These are phyloP conservation scores for Cyclocybe aegerita DNA, from an alignment of 768 basidiomycete genomes.

Conservation along the genomic window DNA sequence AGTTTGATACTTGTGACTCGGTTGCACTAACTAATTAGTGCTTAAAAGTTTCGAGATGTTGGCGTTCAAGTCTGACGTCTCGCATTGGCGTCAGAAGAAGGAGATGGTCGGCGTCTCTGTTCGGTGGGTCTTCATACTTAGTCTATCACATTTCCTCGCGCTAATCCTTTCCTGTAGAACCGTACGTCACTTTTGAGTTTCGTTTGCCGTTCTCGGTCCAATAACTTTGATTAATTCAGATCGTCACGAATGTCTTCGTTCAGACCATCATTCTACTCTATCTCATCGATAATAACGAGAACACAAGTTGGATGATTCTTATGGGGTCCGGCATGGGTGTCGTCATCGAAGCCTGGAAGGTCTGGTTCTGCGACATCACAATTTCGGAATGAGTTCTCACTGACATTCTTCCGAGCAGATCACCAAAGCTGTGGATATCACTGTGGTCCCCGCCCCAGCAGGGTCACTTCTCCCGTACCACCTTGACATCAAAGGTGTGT, in stretches of 20 bases:
- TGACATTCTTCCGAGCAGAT: constrained; percentile 45
- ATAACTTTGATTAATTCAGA: constrained; percentile 28
- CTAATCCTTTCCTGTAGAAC: constrained; percentile 38
- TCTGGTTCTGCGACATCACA: constrained; percentile 17
- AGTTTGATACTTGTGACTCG: constrained; percentile 1
- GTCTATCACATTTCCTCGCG: neutral
- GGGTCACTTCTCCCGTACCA: constrained; percentile 77
- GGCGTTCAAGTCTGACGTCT: constrained; percentile 93
- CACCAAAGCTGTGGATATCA: constrained; percentile 89
- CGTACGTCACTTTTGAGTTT: constrained; percentile 37
- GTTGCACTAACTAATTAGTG: neutral
- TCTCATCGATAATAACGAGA: constrained; percentile 91
- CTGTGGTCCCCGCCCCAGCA: constrained; percentile 54
- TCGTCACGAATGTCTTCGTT: constrained; percentile 94
- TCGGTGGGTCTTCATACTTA: constrained; percentile 47
- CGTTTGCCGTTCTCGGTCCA: no score
- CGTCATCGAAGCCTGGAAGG: constrained; percentile 94
- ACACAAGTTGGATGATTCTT: constrained; percentile 98
- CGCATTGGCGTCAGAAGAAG: constrained; percentile 93
- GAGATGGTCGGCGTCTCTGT: constrained; percentile 96
- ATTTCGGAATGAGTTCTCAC: constrained; percentile 10
- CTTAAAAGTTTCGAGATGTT: constrained; percentile 83
- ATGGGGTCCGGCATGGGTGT: constrained; percentile 82
- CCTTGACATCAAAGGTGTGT: constrained; percentile 76
- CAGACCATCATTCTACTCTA: constrained; percentile 88